Evolutionary conservation across 2,329 filamentous ascomycete genomes (phyloP), one percentile per base, ranked within the genome.

Genomic region (Colletotrichum limetticola): DNA sequence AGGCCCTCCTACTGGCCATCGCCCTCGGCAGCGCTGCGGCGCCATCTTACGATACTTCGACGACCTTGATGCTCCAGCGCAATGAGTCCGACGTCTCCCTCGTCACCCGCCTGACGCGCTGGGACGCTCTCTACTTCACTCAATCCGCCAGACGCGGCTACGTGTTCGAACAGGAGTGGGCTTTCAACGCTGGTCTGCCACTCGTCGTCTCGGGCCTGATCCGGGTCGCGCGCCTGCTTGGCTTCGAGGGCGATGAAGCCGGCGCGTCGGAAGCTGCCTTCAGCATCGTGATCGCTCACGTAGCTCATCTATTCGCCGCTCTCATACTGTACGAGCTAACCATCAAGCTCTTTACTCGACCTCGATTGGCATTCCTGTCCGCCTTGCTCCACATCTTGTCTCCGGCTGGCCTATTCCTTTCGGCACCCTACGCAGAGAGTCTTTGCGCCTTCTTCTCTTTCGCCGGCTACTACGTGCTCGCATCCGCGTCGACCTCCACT

Each of bases 391-490:
- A 98, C 81, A 88, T 97, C 68, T 79, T 98, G 61, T 97, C 94
- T 0, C 96, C 97, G 0, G 97, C 94, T 0, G 96, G 96, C 0
- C 83, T 98, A 2, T 98, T 99, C 80, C 89, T 99, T 22, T 95
- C 93, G 0, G 93, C 95, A 0, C 95, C 96, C 0, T 97, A 97
- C 81, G 89, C 91, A 11, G 97, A 99, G 84, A 91, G 93, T 75
- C 82, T 92, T 0, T 98, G 95, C 81, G 91, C 96, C 0, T 86
- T 94, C 26, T 85, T 98, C 42, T 93, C 93, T 53, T 94, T 98
- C 77, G 76, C 87, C 0, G 97, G 95, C 1, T 91, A 91, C 78
- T 87, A 93, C 35, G 80, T 93, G 60, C 97, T 96, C 80, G 89
- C 89, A 1, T 85, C 87, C 57, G 85, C 85, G 78, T 78, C 86